These are phyloP conservation scores for Nannochloris sp. DNA, from an alignment of 139 green algal species.

Conservation along the genomic window DNA sequence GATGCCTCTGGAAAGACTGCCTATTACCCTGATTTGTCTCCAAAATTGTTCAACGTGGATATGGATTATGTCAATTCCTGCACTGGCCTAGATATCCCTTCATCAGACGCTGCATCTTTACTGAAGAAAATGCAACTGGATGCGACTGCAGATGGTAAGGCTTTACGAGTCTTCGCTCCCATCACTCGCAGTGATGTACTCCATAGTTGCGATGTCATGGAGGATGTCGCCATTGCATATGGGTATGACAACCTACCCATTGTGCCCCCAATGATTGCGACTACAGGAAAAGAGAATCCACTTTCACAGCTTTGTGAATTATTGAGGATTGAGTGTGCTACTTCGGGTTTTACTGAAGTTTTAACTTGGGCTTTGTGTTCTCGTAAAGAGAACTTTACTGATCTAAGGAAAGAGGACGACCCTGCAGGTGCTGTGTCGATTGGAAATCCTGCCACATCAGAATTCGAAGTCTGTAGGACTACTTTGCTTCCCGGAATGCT, in stretches of 20 bases:
- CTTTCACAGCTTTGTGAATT: conserved; percentile 86
- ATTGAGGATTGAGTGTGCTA: conserved; percentile 74
- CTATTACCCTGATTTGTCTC: conserved; percentile 73
- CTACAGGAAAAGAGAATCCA: conserved; percentile 71
- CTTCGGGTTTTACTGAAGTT: conserved; percentile 68
- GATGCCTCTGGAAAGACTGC: conserved; percentile 55
- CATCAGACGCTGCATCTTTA: conserved; percentile 46
- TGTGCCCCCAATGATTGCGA: conserved; percentile 50
- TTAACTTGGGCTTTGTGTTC: conserved; percentile 84
- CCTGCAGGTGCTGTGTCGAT: conserved; percentile 68
- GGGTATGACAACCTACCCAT: conserved; percentile 94
- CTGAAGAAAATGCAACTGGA: conserved; percentile 83
- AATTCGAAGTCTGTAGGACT: conserved; percentile 82
- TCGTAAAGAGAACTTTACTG: conserved; percentile 78
- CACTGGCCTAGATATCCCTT: conserved; percentile 60
- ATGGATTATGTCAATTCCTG: conserved; percentile 72
- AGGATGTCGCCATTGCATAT: conserved; percentile 97
- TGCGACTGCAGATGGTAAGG: conserved; percentile 10
- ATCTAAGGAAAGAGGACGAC: conserved; percentile 59
- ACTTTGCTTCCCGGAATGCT: conserved; percentile 56
- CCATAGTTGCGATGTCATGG: conserved; percentile 92
- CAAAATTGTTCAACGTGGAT: conserved; percentile 49
- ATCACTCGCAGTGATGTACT: conserved; percentile 87
- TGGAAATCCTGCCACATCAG: conserved; percentile 86
- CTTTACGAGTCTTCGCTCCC: conserved; percentile 51